A percentile compares a stretch with the other conserved stretches of the same genome.
Evolutionary conservation across 257 asterid species (phyloP).

Genomic region (Rhazya stricta): DNA sequence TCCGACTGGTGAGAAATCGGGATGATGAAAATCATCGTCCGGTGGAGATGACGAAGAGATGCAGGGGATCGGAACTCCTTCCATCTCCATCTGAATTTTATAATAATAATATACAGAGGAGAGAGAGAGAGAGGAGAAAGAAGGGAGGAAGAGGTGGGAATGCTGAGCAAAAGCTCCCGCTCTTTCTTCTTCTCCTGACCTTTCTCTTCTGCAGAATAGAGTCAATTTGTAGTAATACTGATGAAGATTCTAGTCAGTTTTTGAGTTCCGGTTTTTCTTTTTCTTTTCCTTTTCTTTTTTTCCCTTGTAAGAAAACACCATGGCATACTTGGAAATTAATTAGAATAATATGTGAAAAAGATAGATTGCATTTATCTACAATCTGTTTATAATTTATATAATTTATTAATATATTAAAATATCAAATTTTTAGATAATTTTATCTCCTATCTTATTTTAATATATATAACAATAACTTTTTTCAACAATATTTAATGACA

Average conservation of each 20-base stretch:
- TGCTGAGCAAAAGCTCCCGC: neutral
- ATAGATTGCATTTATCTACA: no score
- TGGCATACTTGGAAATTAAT: no score
- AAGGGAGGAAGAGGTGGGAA: neutral
- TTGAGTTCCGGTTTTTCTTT: neutral
- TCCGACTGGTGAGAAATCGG: conserved; percentile 56
- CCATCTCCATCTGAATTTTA: conserved; percentile 40
- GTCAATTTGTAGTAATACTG: neutral
- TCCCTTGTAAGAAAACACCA: no score
- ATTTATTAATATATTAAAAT: no score
- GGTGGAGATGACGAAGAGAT: conserved; percentile 40
- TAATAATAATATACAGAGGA: conserved; percentile 14
- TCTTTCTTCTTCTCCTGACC: conserved; percentile 3
- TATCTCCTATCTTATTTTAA: no score
- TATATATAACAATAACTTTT: no score
- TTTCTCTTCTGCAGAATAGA: neutral
- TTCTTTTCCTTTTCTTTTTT: neutral
- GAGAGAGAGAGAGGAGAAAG: conserved; percentile 20
- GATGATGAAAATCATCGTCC: conserved; percentile 39
- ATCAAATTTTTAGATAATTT: no score
- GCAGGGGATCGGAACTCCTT: conserved; percentile 32
- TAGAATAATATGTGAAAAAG: no score
- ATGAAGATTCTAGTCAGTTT: neutral
- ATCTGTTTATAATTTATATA: no score
- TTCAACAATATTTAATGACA: no score